A percentile compares a stretch with the other conserved stretches of the same genome.
phyloP scores from a whole-genome alignment of 2,329 filamentous ascomycete genomes.

The Monosporascus cannonballus region DNA sequence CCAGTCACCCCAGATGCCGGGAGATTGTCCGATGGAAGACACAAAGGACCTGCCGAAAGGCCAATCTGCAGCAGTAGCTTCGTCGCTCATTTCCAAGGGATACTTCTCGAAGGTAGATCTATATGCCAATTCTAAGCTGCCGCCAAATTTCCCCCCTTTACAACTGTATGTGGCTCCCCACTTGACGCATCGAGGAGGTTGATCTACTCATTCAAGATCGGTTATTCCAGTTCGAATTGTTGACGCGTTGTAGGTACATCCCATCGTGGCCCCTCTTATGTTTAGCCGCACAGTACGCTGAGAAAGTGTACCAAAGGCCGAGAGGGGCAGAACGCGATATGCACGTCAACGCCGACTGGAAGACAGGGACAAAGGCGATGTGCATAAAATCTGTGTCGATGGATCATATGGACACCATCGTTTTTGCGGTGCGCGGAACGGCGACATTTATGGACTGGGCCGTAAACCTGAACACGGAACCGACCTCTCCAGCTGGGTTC shows the following conservation, averaged over 20 bases:
- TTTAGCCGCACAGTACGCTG: conserved; percentile 72
- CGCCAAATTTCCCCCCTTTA: conserved; percentile 59
- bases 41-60: conserved; percentile 30
- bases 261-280: conserved; percentile 72
- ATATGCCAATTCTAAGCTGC: conserved; percentile 72
- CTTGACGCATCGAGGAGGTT: neutral
- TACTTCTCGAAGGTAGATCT: conserved; percentile 72
- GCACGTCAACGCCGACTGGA: conserved; percentile 66
- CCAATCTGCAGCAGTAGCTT: conserved; percentile 27
- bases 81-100: conserved; percentile 39
- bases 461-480: conserved; percentile 69
- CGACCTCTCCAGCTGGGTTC: conserved; percentile 60
- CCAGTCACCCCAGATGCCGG: conserved; percentile 9
- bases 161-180: conserved; percentile 47
- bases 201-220: neutral
- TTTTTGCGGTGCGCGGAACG: conserved; percentile 78
- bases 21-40: conserved; percentile 19
- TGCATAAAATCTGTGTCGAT: conserved; percentile 75
- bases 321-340: conserved; percentile 57
- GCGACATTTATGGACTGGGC: conserved; percentile 81
- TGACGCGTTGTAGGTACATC: conserved; percentile 49
- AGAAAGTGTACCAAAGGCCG: conserved; percentile 65
- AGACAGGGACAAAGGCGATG: conserved; percentile 76
- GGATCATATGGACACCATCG: conserved; percentile 71
- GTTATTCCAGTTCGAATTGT: neutral